phyloP scores from a whole-genome alignment of 2,329 filamentous ascomycete genomes.

The Colletotrichum plurivorum region DNA sequence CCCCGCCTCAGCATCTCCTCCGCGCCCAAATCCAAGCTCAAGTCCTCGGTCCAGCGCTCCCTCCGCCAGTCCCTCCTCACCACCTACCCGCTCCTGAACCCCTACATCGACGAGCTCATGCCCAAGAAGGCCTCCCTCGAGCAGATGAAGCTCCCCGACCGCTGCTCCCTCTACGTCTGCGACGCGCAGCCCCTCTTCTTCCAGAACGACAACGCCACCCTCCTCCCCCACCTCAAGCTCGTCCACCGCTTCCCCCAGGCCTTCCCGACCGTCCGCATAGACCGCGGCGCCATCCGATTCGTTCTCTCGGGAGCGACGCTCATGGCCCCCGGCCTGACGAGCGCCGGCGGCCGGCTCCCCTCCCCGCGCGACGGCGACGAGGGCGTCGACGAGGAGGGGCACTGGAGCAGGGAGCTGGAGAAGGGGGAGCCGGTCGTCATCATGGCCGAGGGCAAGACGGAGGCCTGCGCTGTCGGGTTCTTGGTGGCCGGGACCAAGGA shows the following conservation, averaged over 20 bases:
- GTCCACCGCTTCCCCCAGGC: conserved; percentile 90
- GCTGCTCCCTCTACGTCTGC: conserved; percentile 89
- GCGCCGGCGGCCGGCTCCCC: conserved; percentile 84
- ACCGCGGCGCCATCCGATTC: conserved; percentile 96
- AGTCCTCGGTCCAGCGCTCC: conserved; percentile 92
- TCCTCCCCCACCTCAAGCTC: conserved; percentile 90
- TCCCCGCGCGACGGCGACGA: conserved; percentile 61
- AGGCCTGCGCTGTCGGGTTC: conserved; percentile 89
- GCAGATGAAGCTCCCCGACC: conserved; percentile 93
- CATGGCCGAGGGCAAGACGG: conserved; percentile 92
- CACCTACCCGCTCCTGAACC: conserved; percentile 87
- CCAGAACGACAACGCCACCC: conserved; percentile 81
- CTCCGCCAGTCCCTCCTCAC: conserved; percentile 87
- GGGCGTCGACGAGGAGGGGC: conserved; percentile 64
- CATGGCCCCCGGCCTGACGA: conserved; percentile 96
- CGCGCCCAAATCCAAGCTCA: conserved; percentile 93
- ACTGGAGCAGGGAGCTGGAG: conserved; percentile 77
- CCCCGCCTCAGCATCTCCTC: conserved; percentile 73
- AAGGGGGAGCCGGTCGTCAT: conserved; percentile 90
- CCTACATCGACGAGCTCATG: conserved; percentile 92
- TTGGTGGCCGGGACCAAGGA: conserved; percentile 89
- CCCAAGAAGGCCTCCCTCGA: conserved; percentile 95
- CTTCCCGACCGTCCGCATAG: conserved; percentile 89
- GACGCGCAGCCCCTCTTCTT: conserved; percentile 87
- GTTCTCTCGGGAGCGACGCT: conserved; percentile 93